Base-by-base conservation (phyloP, 495 filamentous ascomycete species). In the Chaetomium cochliodes region DNA sequence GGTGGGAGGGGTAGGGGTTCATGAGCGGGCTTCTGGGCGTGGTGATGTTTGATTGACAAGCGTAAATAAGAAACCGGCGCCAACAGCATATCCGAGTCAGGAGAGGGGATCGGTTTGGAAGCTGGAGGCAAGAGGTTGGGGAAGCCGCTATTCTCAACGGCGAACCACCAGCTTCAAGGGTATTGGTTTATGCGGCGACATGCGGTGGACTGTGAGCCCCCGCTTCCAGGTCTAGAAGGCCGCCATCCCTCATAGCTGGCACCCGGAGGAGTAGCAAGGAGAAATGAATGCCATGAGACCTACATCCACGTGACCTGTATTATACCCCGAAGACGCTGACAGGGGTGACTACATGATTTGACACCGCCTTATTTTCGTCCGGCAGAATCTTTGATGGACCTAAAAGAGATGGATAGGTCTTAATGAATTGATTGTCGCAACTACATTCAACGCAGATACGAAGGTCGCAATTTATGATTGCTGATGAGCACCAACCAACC, bases 1-100 rank as follows among this genome's bases (percentile, higher is more conserved):
- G 62, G 65, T 41, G 59, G 70, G 52, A 49, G 65, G 23, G 50
- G 25, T 15, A 20, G 59, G 39, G 60, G 65, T n/a, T 52, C 57
- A 44, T 56, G 55, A 61, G 46, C 15, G 5, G 26, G 41, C 3
- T 15, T 1, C 8, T 11, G 20, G 22, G 53, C 7, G 42, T 12
- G 44, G 59, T 33, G 39, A 58, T 22, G 39, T 25, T 63, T n/a
- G 22, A 39, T 59, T 28, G 54, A 54, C 1, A 39, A 22, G 11
- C 22, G 23, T 25, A n/a, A 53, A 50, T 25, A 6, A 23, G 37
- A 16, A n/a, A 42, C 46, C 16, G 15, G 18, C 22, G 15, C 42
- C 25, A n/a, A 20, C 26, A 16, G 23, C 26, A 39, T 46, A 25
- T 49, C 11, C 37, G 15, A 28, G 58, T 11, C 30, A 5, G 18